These are phyloP conservation scores for Dentipellis sp. DNA, from an alignment of 768 basidiomycete genomes.

Conservation along the genomic window DNA sequence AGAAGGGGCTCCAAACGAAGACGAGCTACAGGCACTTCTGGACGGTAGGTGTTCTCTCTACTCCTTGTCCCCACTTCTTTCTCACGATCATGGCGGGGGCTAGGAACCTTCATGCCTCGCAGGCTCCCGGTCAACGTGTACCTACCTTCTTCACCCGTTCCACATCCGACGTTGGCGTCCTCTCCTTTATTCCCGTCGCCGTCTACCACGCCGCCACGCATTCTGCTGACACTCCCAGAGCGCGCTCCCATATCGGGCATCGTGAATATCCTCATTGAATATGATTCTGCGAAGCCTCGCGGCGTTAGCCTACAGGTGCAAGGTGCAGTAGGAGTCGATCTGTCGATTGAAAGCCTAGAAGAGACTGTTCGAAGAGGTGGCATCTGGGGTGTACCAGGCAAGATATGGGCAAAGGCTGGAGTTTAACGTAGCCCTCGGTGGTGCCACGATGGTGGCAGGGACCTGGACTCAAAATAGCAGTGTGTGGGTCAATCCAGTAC, in stretches of 20 bases:
- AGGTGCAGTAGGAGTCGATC: slow-evolving; percentile 41
- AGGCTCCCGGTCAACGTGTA: slow-evolving; percentile 70
- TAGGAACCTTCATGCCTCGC: slow-evolving; percentile 44
- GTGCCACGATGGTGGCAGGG: too few relatives aligned
- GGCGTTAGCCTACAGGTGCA: slow-evolving; percentile 50
- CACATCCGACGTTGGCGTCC: slow-evolving; percentile 9
- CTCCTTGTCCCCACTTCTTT: background rate
- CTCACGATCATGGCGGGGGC: background rate
- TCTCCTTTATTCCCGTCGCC: slow-evolving; percentile 12
- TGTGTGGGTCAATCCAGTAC: too few relatives aligned
- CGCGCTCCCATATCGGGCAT: slow-evolving; percentile 54
- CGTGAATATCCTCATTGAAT: slow-evolving; percentile 54
- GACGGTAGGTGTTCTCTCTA: slow-evolving; percentile 33
- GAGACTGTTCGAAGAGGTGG: slow-evolving; percentile 70
- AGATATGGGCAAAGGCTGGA: slow-evolving; percentile 35
- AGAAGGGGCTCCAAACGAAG: slow-evolving; percentile 31
- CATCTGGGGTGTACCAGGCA: slow-evolving; percentile 55
- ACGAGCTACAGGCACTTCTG: slow-evolving; percentile 56
- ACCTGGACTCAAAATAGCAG: too few relatives aligned
- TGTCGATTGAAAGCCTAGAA: slow-evolving; percentile 46
- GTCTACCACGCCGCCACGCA: slow-evolving; percentile 25
- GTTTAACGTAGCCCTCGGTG: background rate
- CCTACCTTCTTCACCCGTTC: slow-evolving; percentile 34
- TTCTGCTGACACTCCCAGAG: slow-evolving; percentile 61
- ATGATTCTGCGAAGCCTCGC: slow-evolving; percentile 44